Base-by-base conservation (phyloP, 768 basidiomycete species). In the Naganishia randhawae region DNA sequence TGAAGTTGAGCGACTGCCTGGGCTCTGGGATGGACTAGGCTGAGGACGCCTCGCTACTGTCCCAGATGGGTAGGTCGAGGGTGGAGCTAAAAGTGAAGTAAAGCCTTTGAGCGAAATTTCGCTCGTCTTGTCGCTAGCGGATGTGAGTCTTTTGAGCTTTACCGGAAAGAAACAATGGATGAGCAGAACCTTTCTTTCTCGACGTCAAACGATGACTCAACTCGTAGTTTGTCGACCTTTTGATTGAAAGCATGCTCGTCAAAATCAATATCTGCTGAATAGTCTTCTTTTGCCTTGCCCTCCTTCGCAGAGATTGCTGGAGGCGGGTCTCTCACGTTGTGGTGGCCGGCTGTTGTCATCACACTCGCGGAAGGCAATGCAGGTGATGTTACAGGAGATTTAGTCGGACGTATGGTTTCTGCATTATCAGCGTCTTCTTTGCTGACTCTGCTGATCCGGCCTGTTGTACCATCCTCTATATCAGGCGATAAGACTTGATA, bases 131-230 rank as follows among this genome's bases (percentile, higher is more conserved):
- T 50, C 31, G 45, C 63, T 64, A n/a, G n/a, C n/a, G n/a, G 45
- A n/a, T 48, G 45, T 48, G n/a, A 79, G 84, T 66, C 86, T 86
- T 37, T 87, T 86, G 66, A 87, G 89, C 35, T 78, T 71, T 2
- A 83, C 51, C 51, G 51, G 14, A 29, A 22, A 3, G 31, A 33
- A 35, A 6, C 31, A 32, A 37, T 19, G 37, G 10, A 35, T 55
- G 17, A 33, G 33, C n/a, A 32, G 6, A 37, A 14, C n/a, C 17
- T 42, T 5, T 17, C 22, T 1, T 37, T 17, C 7, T 3, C 9
- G 14, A 25, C n/a, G 19, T 27, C 16, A 29, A 7, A 61, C 39
- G 37, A 9, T 32, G 29, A 22, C 67, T 39, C 33, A 63, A 52
- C 42, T 48, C 45, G 45, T 48, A 48, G 45, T 48, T 48, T 63